Evolutionary conservation across 495 filamentous ascomycete species (phyloP).

Genomic region (Trichoderma erinaceum): DNA sequence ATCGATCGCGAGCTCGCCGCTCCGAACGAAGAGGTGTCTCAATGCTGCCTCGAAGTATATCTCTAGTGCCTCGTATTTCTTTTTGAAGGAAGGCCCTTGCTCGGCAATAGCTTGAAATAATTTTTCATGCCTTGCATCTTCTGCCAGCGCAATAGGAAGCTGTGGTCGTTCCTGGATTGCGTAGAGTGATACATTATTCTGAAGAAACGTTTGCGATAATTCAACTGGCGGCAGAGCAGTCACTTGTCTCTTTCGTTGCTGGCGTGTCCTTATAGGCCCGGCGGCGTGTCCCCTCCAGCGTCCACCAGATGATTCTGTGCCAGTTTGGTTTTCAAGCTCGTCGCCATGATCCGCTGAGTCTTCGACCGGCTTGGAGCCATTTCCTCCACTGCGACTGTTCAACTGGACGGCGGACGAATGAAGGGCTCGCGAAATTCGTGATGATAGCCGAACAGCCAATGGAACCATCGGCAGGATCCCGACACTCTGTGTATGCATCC

Average conservation of each 20-base stretch:
- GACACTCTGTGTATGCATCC: neutral
- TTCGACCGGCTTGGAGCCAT: neutral
- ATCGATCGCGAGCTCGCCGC: neutral
- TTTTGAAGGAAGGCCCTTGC: neutral
- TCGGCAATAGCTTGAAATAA: neutral
- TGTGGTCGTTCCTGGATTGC: neutral
- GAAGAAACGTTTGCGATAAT: neutral
- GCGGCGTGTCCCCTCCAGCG: neutral
- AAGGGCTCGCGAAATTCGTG: neutral
- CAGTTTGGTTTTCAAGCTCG: neutral
- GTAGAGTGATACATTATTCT: neutral
- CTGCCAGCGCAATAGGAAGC: neutral
- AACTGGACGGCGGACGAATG: neutral
- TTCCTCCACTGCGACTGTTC: neutral
- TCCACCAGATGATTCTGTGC: neutral
- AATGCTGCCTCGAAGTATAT: neutral
- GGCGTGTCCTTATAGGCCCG: neutral
- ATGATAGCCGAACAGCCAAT: neutral
- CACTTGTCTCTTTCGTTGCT: neutral
- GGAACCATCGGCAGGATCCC: neutral
- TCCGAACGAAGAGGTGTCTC: neutral
- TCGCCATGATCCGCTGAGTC: neutral
- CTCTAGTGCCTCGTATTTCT: neutral
- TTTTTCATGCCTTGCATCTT: neutral
- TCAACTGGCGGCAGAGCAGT: conserved; percentile 1